Base-by-base conservation (phyloP, 2,329 filamentous ascomycete genomes). In the Scytalidium sp. region DNA sequence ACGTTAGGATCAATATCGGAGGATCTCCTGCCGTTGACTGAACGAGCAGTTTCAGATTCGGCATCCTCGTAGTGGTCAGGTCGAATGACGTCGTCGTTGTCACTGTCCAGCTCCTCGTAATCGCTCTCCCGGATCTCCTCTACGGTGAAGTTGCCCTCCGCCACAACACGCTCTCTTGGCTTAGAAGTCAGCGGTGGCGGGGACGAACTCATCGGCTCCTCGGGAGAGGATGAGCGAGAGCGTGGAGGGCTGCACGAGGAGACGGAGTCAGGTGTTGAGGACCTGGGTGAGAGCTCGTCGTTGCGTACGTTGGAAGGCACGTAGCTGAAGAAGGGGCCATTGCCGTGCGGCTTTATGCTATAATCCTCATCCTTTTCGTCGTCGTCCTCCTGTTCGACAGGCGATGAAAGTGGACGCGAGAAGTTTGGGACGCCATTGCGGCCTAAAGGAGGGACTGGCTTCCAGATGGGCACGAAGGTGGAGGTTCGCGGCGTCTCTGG, bases 401-500 rank as follows among this genome's bases (percentile, higher is more conserved):
- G 52, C 11, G 50, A 61, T 57, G 50, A 66, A 60, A 58, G 66
- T 57, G 53, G 49, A 32, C 46, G 41, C n/a, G 41, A 42, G 41
- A 47, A 45, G 44, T 62, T 60, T 22, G 56, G 56, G 48, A 64
- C 60, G 17, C 58, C 56, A 49, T 60, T 50, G 10, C 57, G 57
- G 9, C 57, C 56, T 27, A 29, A 17, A 17, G 41, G 19, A 36
- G 32, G 32, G 17, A 36, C 17, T 20, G 46, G 58, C 22, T 56
- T 59, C 15, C 27, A 27, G 39, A 62, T 60, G 49, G 69, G 67
- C 48, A 67, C 67, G 42, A 66, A 59, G 13, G 51, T 47, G 6
- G 58, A 52, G 29, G 67, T 64, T 39, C 70, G 74, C 46, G 74
- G 75, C 39, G 74, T 76, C 45, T 73, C 71, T 39, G 74, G 74